Percentiles rank a stretch among this genome's conserved stretches.
phyloP scores from a whole-genome alignment of 208 protist genomes.

The Crithidia sp. region DNA sequence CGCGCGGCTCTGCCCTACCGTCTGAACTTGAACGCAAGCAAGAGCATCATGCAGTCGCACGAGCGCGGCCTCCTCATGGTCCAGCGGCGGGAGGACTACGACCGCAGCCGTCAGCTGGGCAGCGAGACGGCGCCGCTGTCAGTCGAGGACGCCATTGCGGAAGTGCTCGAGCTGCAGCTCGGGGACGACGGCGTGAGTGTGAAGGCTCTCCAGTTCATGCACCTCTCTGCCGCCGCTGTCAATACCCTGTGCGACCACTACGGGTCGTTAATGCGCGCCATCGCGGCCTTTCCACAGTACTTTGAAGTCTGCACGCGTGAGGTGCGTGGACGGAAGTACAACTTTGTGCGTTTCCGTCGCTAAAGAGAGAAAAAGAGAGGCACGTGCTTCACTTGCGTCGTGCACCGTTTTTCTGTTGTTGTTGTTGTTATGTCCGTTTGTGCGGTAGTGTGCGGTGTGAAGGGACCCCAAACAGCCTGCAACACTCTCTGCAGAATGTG shows the following conservation, averaged over 20 bases:
- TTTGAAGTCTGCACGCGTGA: slow-evolving; percentile 29
- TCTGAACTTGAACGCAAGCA: slow-evolving; percentile 55
- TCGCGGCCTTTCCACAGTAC: slow-evolving; percentile 75
- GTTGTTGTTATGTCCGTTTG: no score
- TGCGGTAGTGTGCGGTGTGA: no score
- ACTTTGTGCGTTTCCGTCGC: background rate
- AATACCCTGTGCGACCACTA: slow-evolving; percentile 60
- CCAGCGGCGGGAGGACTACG: slow-evolving; percentile 18
- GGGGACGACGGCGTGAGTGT: slow-evolving; percentile 59
- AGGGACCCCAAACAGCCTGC: no score
- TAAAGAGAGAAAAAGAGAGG: background rate
- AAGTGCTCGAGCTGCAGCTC: slow-evolving; percentile 61
- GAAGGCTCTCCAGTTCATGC: slow-evolving; percentile 44
- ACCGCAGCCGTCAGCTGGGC: background rate
- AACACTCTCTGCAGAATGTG: no score
- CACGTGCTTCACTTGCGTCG: no score
- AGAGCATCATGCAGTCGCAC: slow-evolving; percentile 33
- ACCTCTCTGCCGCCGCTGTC: slow-evolving; percentile 41
- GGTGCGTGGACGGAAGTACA: background rate
- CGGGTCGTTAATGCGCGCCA: slow-evolving; percentile 48
- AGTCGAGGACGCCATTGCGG: slow-evolving; percentile 77
- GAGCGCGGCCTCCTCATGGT: slow-evolving; percentile 58
- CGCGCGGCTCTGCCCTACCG: slow-evolving; percentile 54
- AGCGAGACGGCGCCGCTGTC: slow-evolving; percentile 28
- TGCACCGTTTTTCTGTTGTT: no score